A percentile compares a stretch with the other conserved stretches of the same genome.
phyloP scores from a whole-genome alignment of 192 early-diverging fungal genomes.

The Podila minutissima region DNA sequence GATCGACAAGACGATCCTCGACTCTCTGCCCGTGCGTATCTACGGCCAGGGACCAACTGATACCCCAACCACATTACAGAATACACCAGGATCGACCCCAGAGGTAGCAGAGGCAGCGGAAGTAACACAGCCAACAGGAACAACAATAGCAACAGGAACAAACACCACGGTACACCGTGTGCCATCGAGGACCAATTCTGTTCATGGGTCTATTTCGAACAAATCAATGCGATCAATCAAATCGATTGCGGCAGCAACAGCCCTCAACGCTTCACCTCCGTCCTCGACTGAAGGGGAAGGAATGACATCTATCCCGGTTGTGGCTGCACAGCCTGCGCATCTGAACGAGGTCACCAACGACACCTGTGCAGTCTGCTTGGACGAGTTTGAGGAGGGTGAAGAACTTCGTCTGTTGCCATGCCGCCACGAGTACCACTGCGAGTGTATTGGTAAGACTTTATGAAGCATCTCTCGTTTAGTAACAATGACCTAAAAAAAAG shows the following conservation, averaged over 20 bases:
- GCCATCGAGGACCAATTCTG: constrained; percentile 11
- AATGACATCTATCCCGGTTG: no score
- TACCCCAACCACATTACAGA: neutral
- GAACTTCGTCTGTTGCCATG: constrained; percentile 47
- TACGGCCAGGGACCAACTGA: constrained; percentile 6
- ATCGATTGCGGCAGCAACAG: constrained; percentile 26
- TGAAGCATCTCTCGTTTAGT: neutral
- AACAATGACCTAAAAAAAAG: no score
- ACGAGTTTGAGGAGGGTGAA: constrained; percentile 52
- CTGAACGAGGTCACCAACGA: constrained; percentile 23
- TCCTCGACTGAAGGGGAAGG: neutral
- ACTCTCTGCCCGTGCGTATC: constrained; percentile 30
- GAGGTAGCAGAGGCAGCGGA: neutral
- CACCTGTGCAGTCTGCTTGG: constrained; percentile 54
- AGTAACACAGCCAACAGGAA: neutral
- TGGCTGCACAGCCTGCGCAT: neutral
- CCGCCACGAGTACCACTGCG: constrained; percentile 49
- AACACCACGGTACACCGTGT: neutral
- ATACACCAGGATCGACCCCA: neutral
- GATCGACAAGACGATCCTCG: constrained; percentile 21
- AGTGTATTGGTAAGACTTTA: constrained; percentile 46
- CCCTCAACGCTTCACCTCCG: constrained; percentile 5
- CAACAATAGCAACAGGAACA: neutral
- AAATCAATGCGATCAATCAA: constrained; percentile 25
- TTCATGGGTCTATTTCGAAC: constrained; percentile 14